A percentile compares a stretch with the other conserved stretches of the same genome.
Evolutionary conservation across 176 grass and related monocot genomes (phyloP).

Genomic region (Hsuehochloa calcarea): DNA sequence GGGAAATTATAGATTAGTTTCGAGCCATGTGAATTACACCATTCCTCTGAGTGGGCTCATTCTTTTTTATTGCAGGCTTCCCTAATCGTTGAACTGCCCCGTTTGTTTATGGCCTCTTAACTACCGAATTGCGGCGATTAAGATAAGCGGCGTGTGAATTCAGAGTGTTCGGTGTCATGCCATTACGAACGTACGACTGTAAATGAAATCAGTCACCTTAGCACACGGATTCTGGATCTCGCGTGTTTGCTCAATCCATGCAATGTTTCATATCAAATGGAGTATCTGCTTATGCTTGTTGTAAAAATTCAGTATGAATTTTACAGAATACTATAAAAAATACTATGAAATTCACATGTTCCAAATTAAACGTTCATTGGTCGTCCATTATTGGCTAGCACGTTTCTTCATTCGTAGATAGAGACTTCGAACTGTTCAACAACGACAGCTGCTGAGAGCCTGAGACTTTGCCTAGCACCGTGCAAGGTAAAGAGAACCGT

Average conservation of each 20-base stretch:
- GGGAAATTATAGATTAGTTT: not conserved
- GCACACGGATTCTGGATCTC: not conserved
- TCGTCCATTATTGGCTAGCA: not conserved
- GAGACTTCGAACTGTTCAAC: not conserved
- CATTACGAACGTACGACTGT: not conserved
- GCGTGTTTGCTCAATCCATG: not conserved
- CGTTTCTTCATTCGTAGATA: not conserved
- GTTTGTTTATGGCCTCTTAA: conserved; percentile 26
- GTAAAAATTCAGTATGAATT: not conserved
- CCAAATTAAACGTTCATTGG: not conserved
- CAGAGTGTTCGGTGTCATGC: not conserved
- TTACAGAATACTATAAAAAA: not conserved
- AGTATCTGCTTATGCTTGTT: not conserved
- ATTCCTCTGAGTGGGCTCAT: not conserved
- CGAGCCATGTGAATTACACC: conserved; percentile 46
- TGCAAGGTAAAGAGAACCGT: not conserved
- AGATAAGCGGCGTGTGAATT: conserved; percentile 15
- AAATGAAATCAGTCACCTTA: not conserved
- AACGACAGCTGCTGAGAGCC: not conserved
- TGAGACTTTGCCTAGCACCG: not conserved
- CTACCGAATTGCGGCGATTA: conserved; percentile 27
- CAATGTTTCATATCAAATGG: not conserved
- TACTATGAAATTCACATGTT: not conserved
- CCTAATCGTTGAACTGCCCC: not conserved
- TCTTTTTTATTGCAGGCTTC: not conserved